These are phyloP conservation scores for Sphenostylis stenocarpa DNA, from an alignment of 306 rosid genomes.

Conservation along the genomic window DNA sequence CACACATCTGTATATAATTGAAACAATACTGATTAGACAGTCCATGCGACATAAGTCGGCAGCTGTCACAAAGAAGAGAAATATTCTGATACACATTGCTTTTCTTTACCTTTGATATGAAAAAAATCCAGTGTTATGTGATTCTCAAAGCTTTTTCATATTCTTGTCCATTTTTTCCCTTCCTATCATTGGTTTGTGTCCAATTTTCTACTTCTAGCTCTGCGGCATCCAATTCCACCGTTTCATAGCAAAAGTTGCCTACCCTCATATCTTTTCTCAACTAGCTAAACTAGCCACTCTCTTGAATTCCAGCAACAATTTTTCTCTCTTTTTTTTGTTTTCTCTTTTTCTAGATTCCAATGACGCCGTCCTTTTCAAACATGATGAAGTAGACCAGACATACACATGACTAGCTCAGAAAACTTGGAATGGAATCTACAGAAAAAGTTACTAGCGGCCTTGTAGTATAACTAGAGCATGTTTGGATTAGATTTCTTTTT, in stretches of 20 bases:
- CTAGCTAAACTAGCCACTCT: slow-evolving; percentile 16
- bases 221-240: slow-evolving; percentile 44
- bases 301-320: slow-evolving; percentile 12
- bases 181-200: slow-evolving; percentile 34
- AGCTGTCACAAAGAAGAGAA: slow-evolving; percentile 34
- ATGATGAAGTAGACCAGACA: slow-evolving; percentile 34
- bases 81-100: slow-evolving; percentile 32
- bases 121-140: slow-evolving; percentile 42
- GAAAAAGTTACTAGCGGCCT: slow-evolving; percentile 15
- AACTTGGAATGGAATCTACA: slow-evolving; percentile 41
- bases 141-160: slow-evolving; percentile 28
- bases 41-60: slow-evolving; percentile 26
- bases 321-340: neutral
- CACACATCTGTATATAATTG: neutral
- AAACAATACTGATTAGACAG: slow-evolving; percentile 23
- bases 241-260: slow-evolving; percentile 30
- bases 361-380: slow-evolving; percentile 29
- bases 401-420: slow-evolving; percentile 28
- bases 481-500: neutral
- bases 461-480: slow-evolving; percentile 9
- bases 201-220: slow-evolving; percentile 33
- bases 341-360: slow-evolving; percentile 10
- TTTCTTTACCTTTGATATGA: slow-evolving; percentile 26
- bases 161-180: slow-evolving; percentile 34
- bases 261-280: slow-evolving; percentile 17